A percentile compares a stretch with the other conserved stretches of the same genome.
These are phyloP conservation scores for Candida frijolesensis DNA, from an alignment of 1,139 yeast genomes.

Conservation along the genomic window DNA sequence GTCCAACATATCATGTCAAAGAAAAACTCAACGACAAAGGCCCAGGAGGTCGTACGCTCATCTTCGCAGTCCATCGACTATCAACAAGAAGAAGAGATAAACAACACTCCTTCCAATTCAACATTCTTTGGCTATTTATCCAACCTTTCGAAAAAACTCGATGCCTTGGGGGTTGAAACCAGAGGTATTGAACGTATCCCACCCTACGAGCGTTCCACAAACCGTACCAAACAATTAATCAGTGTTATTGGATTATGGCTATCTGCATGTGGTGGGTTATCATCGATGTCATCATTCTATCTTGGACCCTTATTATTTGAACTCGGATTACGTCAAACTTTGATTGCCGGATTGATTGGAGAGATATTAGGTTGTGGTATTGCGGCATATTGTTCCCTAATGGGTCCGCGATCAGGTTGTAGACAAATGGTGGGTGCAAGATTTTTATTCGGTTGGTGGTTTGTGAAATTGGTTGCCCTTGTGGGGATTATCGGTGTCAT, in stretches of 20 bases:
- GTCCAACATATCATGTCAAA: background rate
- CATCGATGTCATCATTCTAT: slow-evolving; percentile 81
- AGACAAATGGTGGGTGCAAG: slow-evolving; percentile 85
- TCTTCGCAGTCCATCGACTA: background rate
- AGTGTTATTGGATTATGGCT: slow-evolving; percentile 78
- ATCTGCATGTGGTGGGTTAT: slow-evolving; percentile 81
- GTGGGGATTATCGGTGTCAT: slow-evolving; percentile 73
- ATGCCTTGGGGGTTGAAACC: slow-evolving; percentile 63
- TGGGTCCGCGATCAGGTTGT: slow-evolving; percentile 89
- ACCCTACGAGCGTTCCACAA: slow-evolving; percentile 66
- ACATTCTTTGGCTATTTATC: background rate
- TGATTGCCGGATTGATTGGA: slow-evolving; percentile 64
- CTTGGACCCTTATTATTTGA: slow-evolving; percentile 73
- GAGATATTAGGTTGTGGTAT: slow-evolving; percentile 67
- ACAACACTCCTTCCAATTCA: background rate
- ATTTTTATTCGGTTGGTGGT: slow-evolving; percentile 81
- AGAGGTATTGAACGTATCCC: slow-evolving; percentile 80
- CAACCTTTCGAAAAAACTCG: slow-evolving; percentile 28
- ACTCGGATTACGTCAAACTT: slow-evolving; percentile 63
- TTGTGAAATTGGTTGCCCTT: slow-evolving; percentile 70
- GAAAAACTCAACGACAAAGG: background rate
- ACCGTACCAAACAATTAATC: slow-evolving; percentile 49
- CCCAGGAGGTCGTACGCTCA: background rate
- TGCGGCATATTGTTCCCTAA: slow-evolving; percentile 78
- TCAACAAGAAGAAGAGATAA: background rate